Conservation (phyloP, 1,284 basidiomycete species). For the Meira miltonrushii region DNA sequence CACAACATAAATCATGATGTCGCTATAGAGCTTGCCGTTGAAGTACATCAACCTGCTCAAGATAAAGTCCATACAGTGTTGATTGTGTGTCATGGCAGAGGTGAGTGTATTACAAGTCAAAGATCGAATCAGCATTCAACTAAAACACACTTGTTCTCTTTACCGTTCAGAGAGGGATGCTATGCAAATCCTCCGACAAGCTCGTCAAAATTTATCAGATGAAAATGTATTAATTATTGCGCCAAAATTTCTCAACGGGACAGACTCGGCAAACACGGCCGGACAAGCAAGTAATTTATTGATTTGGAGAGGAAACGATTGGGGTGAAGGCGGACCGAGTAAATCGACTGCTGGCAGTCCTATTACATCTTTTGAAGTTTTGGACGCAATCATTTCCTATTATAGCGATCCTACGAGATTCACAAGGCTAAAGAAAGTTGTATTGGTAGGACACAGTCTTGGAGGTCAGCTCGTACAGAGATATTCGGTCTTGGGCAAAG, state of each 20-base stretch:
- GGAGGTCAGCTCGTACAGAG: constrained; percentile 8
- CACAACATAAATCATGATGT: too few species aligned
- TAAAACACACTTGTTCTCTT: neutral
- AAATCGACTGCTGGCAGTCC: neutral
- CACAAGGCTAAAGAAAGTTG: neutral
- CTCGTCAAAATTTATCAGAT: neutral
- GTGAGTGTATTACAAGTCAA: neutral
- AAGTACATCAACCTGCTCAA: neutral
- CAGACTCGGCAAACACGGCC: neutral
- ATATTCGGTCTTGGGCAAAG: constrained; percentile 2
- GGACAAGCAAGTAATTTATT: neutral
- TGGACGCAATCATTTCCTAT: neutral
- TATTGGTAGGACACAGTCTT: constrained; percentile 7
- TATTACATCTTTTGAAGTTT: neutral
- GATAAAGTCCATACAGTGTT: neutral
- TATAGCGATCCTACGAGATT: neutral
- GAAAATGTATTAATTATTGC: neutral
- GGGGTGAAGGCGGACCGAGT: constrained; percentile 4
- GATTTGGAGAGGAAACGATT: constrained; percentile 6
- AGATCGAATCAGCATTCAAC: too few species aligned
- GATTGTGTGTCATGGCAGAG: neutral
- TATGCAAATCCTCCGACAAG: neutral
- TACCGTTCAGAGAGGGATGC: neutral
- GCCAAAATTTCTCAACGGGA: neutral
- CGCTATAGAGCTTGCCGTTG: too few species aligned